A percentile compares a stretch with the other conserved stretches of the same genome.
Conservation (phyloP, 1,139 yeast genomes). For the Suhomyces taliae region DNA sequence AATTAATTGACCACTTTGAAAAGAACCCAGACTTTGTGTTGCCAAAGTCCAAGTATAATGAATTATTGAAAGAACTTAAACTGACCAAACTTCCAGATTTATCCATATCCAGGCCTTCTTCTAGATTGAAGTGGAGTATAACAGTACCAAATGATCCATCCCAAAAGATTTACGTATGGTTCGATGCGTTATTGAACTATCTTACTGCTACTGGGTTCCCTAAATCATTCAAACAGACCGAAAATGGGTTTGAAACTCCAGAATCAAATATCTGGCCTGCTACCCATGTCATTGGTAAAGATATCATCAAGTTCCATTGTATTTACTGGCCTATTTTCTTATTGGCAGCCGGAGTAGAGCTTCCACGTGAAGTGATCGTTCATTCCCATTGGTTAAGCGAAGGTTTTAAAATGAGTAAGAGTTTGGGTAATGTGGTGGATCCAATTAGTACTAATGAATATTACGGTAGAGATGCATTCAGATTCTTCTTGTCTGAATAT, state of each 20-base stretch:
- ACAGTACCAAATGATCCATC: constrained; percentile 77
- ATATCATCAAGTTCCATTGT: constrained; percentile 83
- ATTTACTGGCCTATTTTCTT: constrained; percentile 94
- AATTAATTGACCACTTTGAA: constrained; percentile 50
- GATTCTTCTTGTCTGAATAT: constrained; percentile 76
- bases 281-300: constrained; percentile 88
- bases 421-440: constrained; percentile 93
- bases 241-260: constrained; percentile 2
- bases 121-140: constrained; percentile 86
- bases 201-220: constrained; percentile 75
- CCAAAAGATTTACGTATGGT: constrained; percentile 93
- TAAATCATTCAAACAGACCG: constrained; percentile 12
- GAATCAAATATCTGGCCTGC: constrained; percentile 52
- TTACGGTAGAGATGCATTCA: constrained; percentile 71
- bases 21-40: constrained; percentile 56
- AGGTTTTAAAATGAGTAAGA: constrained; percentile 91
- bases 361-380: constrained; percentile 76
- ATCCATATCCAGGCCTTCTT: constrained; percentile 79
- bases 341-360: constrained; percentile 71
- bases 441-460: constrained; percentile 62
- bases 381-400: constrained; percentile 95
- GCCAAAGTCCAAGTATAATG: constrained; percentile 60
- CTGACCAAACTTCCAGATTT: constrained; percentile 56
- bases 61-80: constrained; percentile 59
- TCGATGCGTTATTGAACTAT: constrained; percentile 89